These are phyloP conservation scores for Moringa oleifera DNA, from an alignment of 345 rosid species.

Conservation along the genomic window DNA sequence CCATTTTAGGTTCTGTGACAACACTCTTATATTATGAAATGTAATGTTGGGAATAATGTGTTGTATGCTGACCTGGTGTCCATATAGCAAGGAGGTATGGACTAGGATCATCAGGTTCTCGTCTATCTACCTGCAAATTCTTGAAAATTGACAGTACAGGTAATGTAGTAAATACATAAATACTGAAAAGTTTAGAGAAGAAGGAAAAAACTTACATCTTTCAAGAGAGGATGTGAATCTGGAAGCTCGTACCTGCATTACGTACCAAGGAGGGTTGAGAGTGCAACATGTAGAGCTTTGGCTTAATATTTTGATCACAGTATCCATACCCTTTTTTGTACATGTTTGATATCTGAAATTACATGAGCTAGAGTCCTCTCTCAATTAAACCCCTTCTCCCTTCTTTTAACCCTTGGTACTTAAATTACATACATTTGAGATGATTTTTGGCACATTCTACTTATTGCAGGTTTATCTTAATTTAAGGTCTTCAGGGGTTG, in stretches of 20 bases:
- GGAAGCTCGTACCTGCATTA: slow-evolving; percentile 83
- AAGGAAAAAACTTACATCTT: slow-evolving; percentile 44
- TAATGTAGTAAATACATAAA: slow-evolving; percentile 10
- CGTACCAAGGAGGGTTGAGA: slow-evolving; percentile 19
- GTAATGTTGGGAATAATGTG: neutral
- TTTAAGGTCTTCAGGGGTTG: slow-evolving; percentile 1
- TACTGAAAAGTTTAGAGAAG: neutral
- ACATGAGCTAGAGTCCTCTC: neutral
- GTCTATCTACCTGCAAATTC: slow-evolving; percentile 61
- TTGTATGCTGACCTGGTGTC: slow-evolving; percentile 71
- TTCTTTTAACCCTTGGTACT: no score
- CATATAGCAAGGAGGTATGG: slow-evolving; percentile 94
- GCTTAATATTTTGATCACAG: no score
- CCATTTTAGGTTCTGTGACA: neutral
- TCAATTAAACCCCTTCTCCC: neutral
- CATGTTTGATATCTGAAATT: neutral
- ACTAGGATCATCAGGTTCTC: slow-evolving; percentile 87
- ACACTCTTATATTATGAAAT: slow-evolving; percentile 3
- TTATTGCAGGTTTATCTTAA: slow-evolving; percentile 10
- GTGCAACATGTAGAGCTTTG: neutral
- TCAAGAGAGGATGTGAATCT: slow-evolving; percentile 80
- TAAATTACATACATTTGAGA: neutral
- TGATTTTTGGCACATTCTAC: slow-evolving; percentile 2
- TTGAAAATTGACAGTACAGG: slow-evolving; percentile 6
- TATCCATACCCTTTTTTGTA: neutral